Evolutionary conservation across 2,329 filamentous ascomycete species (phyloP).

Genomic region (Pyrenochaeta sp.): DNA sequence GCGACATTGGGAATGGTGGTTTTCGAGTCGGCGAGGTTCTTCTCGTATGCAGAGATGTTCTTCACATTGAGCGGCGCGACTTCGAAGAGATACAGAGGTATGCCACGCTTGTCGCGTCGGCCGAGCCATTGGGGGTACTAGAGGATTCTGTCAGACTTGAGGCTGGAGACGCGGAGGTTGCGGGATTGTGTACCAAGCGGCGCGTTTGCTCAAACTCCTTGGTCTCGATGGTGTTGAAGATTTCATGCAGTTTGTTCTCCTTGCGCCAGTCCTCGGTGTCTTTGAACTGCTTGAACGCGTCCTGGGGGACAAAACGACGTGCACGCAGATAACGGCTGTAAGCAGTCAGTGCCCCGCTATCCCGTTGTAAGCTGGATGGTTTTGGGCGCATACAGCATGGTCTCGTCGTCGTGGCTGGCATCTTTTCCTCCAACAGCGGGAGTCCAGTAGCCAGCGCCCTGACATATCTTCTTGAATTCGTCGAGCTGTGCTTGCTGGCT

Average conservation of each 20-base stretch:
- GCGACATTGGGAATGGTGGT: slow-evolving; percentile 70
- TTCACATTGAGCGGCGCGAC: slow-evolving; percentile 85
- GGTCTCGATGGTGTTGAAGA: slow-evolving; percentile 88
- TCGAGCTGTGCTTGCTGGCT: slow-evolving; percentile 73
- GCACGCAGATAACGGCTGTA: slow-evolving; percentile 84
- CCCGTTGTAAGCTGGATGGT: slow-evolving; percentile 4
- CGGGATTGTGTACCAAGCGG: slow-evolving; percentile 67
- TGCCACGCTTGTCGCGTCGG: slow-evolving; percentile 86
- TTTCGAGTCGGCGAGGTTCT: slow-evolving; percentile 64
- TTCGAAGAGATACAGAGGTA: slow-evolving; percentile 91
- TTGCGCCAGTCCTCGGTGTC: slow-evolving; percentile 89
- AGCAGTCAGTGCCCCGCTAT: slow-evolving; percentile 34
- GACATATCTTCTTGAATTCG: slow-evolving; percentile 75
- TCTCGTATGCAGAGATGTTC: slow-evolving; percentile 81
- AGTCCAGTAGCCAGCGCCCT: slow-evolving; percentile 71
- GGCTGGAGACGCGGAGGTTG: slow-evolving; percentile 3
- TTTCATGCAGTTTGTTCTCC: slow-evolving; percentile 76
- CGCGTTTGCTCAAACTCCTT: slow-evolving; percentile 83
- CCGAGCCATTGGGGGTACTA: slow-evolving; percentile 97
- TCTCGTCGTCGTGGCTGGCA: slow-evolving; percentile 76
- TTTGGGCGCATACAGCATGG: slow-evolving; percentile 68
- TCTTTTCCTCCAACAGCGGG: slow-evolving; percentile 51
- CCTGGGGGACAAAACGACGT: slow-evolving; percentile 78
- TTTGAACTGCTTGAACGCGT: slow-evolving; percentile 84
- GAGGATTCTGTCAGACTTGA: slow-evolving; percentile 30